Evolutionary conservation across 768 basidiomycete genomes (phyloP), one percentile per base, ranked within the genome.

Genomic region (Termitomyces sp.): DNA sequence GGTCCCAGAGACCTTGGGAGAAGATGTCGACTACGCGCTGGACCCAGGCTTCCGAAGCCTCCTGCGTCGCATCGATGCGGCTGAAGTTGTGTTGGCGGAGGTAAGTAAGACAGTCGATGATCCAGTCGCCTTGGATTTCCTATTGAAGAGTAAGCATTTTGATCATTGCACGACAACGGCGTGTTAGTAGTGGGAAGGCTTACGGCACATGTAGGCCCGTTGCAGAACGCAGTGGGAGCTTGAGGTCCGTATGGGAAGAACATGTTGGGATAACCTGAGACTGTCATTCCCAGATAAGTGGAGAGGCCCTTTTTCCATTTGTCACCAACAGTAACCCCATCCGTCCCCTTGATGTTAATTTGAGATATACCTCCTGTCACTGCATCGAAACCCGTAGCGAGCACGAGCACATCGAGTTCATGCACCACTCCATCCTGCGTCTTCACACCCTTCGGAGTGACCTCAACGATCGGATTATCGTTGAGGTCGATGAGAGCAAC

Each of bases 221-320:
- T 71, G 51, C 63, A 65, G 39, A 68, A 67, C 3, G 67, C 69
- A 6, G 69, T 70, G 1, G 70, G 69, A n/a, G 54, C 67, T 7
- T 71, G 70, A 20, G 69, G 66, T 0, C 69, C 70, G 49, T 70
- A 70, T 15, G 61, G 55, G 58, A 68, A 68, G 63, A 69, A 71
- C 67, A 71, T 66, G 55, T 71, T 71, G 2, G 69, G 42, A 44
- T 44, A 44, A 8, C 42, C 42, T 20, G 42, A 8, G n/a, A 44
- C 42, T 44, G 42, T 7, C 42, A 44, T 20, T 11, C 42, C 42
- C 42, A 44, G 11, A 44, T 44, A 44, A 3, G 42, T 44, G 1
- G 70, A 54, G 3, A 68, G 51, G 3, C 66, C 65, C 28, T 60
- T 62, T 2, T 32, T 44, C 70, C 70, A 71, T 49, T 68, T 71